Conservation (phyloP, 2,329 filamentous ascomycete genomes). For the Colletotrichum acutatum region DNA sequence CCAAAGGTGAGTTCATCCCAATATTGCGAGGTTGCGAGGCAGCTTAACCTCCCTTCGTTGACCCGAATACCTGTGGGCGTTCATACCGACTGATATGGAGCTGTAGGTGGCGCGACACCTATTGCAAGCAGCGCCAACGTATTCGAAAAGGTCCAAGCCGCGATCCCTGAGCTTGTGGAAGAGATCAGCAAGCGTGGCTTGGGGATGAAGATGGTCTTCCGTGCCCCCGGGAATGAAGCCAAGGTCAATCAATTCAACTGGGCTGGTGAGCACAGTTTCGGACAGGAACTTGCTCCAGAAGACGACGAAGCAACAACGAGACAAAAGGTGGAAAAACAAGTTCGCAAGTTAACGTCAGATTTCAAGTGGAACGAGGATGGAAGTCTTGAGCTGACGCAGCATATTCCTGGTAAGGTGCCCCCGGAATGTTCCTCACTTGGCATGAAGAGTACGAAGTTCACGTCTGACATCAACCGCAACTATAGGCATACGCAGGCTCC, state of each 20-base stretch:
- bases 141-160: conserved; percentile 27
- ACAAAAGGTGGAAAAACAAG: conserved; percentile 34
- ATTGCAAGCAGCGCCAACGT: conserved; percentile 32
- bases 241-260: conserved; percentile 37
- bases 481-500: conserved; percentile 24
- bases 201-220: conserved; percentile 38
- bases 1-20: conserved; percentile 6
- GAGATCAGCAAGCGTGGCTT: conserved; percentile 32
- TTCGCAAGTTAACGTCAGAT: conserved; percentile 30
- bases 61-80: not conserved
- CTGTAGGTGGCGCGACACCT: conserved; percentile 32
- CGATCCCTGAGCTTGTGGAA: conserved; percentile 36
- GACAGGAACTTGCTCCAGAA: conserved; percentile 42
- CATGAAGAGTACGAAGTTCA: not conserved
- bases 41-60: not conserved
- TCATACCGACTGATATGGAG: not conserved
- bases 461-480: not conserved
- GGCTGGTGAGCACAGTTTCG: conserved; percentile 39
- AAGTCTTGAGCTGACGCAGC: conserved; percentile 35
- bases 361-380: conserved; percentile 32
- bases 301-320: conserved; percentile 26
- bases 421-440: too few relatives aligned
- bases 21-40: too few relatives aligned
- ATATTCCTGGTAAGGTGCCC: conserved; percentile 29
- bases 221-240: conserved; percentile 36